Evolutionary conservation across 2,329 filamentous ascomycete species (phyloP).

Genomic region (Colletotrichum australisinense): DNA sequence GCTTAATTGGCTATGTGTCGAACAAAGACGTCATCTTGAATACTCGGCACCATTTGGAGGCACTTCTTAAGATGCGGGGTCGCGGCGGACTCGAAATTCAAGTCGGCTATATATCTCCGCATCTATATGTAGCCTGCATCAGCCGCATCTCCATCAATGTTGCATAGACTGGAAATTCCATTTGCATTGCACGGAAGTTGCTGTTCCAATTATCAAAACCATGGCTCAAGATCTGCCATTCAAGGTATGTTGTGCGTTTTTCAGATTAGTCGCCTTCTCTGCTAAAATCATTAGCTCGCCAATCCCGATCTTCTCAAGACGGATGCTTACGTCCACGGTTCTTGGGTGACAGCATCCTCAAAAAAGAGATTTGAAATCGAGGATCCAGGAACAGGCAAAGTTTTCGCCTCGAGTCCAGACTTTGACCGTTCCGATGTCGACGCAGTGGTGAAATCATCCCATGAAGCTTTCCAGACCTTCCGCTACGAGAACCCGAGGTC

Average conservation of each 20-base stretch:
- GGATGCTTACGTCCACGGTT: slow-evolving; percentile 61
- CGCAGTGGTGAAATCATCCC: slow-evolving; percentile 47
- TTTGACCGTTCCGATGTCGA: slow-evolving; percentile 54
- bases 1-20: neutral
- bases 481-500: slow-evolving; percentile 50
- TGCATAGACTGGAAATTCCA: no score
- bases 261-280: accelerated
- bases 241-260: neutral
- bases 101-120: neutral
- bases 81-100: neutral
- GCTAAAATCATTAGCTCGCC: slow-evolving; percentile 47
- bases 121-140: neutral
- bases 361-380: slow-evolving; percentile 62
- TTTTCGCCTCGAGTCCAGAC: slow-evolving; percentile 62
- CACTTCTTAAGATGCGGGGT: neutral
- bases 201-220: accelerated
- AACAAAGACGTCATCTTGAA: neutral
- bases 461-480: slow-evolving; percentile 51
- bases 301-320: slow-evolving; percentile 59
- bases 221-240: slow-evolving; percentile 13
- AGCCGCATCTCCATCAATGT: neutral
- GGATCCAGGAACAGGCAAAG: slow-evolving; percentile 62
- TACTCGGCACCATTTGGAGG: neutral
- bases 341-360: slow-evolving; percentile 58
- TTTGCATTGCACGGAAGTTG: neutral